These are phyloP conservation scores for Coprinellus micaceus DNA, from an alignment of 768 basidiomycete species.

Conservation along the genomic window DNA sequence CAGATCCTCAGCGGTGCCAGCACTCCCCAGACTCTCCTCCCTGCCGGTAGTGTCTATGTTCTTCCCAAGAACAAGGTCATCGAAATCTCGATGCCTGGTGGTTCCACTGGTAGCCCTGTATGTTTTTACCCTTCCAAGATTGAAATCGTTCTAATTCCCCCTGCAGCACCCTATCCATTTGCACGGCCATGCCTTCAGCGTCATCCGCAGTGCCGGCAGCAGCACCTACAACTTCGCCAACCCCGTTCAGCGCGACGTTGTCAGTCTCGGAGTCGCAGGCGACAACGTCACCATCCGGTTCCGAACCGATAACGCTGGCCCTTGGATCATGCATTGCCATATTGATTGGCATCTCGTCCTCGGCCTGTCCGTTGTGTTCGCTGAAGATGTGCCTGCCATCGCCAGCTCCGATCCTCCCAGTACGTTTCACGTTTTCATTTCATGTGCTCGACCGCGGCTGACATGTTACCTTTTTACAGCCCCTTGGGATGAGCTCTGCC, in stretches of 20 bases:
- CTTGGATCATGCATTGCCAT: slow-evolving; percentile 20
- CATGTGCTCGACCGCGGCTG: not conserved
- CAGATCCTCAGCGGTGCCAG: slow-evolving; percentile 46
- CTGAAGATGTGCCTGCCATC: slow-evolving; percentile 27
- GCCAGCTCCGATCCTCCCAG: slow-evolving; percentile 15
- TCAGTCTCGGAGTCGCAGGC: slow-evolving; percentile 11
- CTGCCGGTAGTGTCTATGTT: slow-evolving; percentile 37
- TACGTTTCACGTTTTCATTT: not conserved
- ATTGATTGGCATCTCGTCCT: not conserved
- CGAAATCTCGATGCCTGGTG: slow-evolving; percentile 9
- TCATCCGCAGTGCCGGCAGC: slow-evolving; percentile 4
- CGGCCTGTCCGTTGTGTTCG: slow-evolving; percentile 37
- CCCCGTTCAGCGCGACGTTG: slow-evolving; percentile 13
- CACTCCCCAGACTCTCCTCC: slow-evolving; percentile 35
- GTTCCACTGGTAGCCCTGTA: slow-evolving; percentile 10
- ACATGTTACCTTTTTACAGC: not conserved
- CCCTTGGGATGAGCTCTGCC: not conserved
- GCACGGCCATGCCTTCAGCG: slow-evolving; percentile 10
- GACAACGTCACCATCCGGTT: slow-evolving; percentile 20
- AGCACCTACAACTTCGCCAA: slow-evolving; percentile 7
- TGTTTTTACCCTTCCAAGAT: not conserved
- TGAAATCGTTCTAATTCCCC: not conserved
- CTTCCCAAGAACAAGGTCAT: slow-evolving; percentile 42
- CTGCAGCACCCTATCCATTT: slow-evolving; percentile 10
- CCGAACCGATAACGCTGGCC: slow-evolving; percentile 18